Conservation (phyloP, 2,329 filamentous ascomycete genomes). For the Botrytis elliptica region DNA sequence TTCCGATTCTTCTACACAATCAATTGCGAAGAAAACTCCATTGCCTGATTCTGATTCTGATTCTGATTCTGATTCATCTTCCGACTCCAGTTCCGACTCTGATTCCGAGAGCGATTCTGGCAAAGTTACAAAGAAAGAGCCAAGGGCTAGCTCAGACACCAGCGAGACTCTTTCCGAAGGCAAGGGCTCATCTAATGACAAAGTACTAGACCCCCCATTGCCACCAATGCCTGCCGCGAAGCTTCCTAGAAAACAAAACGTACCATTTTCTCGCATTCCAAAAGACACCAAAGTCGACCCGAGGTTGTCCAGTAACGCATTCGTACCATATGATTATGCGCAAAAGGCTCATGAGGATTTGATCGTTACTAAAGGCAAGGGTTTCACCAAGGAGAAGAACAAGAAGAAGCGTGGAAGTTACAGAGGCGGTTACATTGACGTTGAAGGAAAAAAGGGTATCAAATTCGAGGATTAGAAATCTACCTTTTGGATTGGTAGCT, state of each 20-base stretch:
- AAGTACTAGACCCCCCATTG: constrained; percentile 38
- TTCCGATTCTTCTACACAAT: constrained; percentile 34
- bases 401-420: constrained; percentile 94
- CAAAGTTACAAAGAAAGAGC: constrained; percentile 46
- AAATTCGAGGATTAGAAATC: constrained; percentile 84
- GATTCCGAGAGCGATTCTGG: constrained; percentile 46
- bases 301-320: constrained; percentile 74
- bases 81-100: constrained; percentile 33
- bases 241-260: constrained; percentile 52
- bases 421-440: constrained; percentile 84
- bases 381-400: constrained; percentile 99
- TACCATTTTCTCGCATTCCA: constrained; percentile 76
- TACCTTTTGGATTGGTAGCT: background rate
- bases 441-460: constrained; percentile 76
- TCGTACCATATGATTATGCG: constrained; percentile 82
- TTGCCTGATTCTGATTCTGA: constrained; percentile 36
- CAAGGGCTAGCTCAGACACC: constrained; percentile 33
- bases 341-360: constrained; percentile 85
- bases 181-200: constrained; percentile 27
- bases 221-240: constrained; percentile 39
- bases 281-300: constrained; percentile 67
- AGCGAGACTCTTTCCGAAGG: constrained; percentile 39
- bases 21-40: constrained; percentile 34
- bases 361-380: constrained; percentile 89
- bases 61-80: constrained; percentile 39